Evolutionary conservation across 2,329 filamentous ascomycete genomes (phyloP).

Genomic region (Fusarium citri): DNA sequence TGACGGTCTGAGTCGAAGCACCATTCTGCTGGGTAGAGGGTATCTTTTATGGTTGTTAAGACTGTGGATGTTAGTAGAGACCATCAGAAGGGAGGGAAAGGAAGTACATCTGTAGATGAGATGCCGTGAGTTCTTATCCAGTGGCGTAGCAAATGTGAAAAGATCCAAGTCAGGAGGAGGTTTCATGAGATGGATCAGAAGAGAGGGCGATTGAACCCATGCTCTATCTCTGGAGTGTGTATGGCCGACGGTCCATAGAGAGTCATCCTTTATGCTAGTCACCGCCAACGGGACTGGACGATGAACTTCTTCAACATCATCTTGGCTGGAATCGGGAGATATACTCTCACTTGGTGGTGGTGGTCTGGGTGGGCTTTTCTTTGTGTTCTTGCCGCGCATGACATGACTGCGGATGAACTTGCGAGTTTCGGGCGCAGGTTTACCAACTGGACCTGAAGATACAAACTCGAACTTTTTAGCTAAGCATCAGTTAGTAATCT

Average conservation of each 20-base stretch:
- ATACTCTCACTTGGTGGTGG: background rate
- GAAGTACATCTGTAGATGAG: constrained; percentile 37
- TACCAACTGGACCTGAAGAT: constrained; percentile 39
- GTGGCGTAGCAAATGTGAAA: constrained; percentile 36
- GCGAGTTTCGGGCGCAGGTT: constrained; percentile 39
- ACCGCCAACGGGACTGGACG: background rate
- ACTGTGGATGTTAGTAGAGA: constrained; percentile 23
- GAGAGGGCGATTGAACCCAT: constrained; percentile 33
- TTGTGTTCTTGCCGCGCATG: constrained; percentile 47
- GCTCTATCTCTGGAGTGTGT: constrained; percentile 8
- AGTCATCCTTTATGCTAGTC: background rate
- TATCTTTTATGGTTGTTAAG: constrained; percentile 44
- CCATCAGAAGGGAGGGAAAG: background rate
- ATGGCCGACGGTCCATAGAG: constrained; percentile 14
- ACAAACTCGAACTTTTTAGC: constrained; percentile 47
- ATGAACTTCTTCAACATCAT: background rate
- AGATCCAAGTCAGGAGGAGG: constrained; percentile 34
- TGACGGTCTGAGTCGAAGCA: constrained; percentile 42
- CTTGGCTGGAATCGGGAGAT: background rate
- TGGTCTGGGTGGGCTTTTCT: background rate
- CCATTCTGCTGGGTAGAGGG: constrained; percentile 47
- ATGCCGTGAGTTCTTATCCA: constrained; percentile 20
- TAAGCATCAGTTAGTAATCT: background rate
- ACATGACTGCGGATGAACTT: constrained; percentile 47
- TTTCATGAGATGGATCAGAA: constrained; percentile 18